Evolutionary conservation across 208 protist species (phyloP).

Genomic region (Leishmania arabica): DNA sequence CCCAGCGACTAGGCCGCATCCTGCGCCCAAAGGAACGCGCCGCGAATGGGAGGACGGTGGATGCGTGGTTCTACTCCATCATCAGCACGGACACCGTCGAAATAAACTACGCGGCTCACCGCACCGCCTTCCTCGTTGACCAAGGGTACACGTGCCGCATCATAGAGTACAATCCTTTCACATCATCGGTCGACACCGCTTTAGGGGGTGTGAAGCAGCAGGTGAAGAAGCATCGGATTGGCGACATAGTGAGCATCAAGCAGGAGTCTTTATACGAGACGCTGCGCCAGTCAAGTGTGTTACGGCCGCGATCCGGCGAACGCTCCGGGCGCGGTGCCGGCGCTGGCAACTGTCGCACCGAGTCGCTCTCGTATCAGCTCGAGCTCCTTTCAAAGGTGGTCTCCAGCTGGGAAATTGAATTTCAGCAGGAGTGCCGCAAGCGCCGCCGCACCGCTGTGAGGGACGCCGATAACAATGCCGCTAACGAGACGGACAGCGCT

Average conservation of each 20-base stretch:
- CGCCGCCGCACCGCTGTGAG: slow-evolving; percentile 11
- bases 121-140: slow-evolving; percentile 98
- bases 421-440: slow-evolving; percentile 46
- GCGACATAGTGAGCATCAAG: slow-evolving; percentile 77
- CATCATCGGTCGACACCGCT: background rate
- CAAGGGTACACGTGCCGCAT: slow-evolving; percentile 90
- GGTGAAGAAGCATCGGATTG: slow-evolving; percentile 35
- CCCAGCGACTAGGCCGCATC: slow-evolving; percentile 97
- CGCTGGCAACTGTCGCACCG: slow-evolving; percentile 8
- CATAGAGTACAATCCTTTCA: slow-evolving; percentile 65
- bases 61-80: slow-evolving; percentile 99
- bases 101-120: slow-evolving; percentile 96
- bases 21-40: slow-evolving; percentile 87
- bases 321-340: background rate
- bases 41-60: slow-evolving; percentile 82
- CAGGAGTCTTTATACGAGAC: slow-evolving; percentile 59
- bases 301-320: slow-evolving; percentile 9
- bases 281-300: slow-evolving; percentile 29
- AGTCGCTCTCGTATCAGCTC: slow-evolving; percentile 63
- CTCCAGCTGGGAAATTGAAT: slow-evolving; percentile 84
- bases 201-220: slow-evolving; percentile 16
- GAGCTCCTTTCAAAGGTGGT: slow-evolving; percentile 80
- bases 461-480: background rate
- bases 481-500: slow-evolving; percentile 25
- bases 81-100: slow-evolving; percentile 98